These are phyloP conservation scores for Sporothrix sp. DNA, from an alignment of 2,329 filamentous ascomycete genomes.

Conservation along the genomic window DNA sequence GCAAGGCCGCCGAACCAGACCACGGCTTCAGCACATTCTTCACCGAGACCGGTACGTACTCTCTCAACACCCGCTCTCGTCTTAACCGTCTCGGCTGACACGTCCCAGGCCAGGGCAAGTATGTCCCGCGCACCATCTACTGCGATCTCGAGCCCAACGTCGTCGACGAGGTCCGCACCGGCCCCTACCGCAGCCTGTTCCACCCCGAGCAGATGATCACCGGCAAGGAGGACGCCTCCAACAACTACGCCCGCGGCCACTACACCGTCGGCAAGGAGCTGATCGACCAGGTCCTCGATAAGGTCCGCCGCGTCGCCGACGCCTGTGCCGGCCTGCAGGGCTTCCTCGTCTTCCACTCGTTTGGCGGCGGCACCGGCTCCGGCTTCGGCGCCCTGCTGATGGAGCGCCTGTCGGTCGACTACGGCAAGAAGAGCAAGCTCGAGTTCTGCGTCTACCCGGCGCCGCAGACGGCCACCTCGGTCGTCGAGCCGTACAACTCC, in stretches of 20 bases:
- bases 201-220: constrained; percentile 99
- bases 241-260: constrained; percentile 99
- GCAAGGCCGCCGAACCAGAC: constrained; percentile 85
- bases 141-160: constrained; percentile 99
- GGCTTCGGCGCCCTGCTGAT: constrained; percentile 97
- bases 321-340: constrained; percentile 97
- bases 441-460: constrained; percentile 99
- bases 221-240: constrained; percentile 99
- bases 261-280: constrained; percentile 99
- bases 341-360: constrained; percentile 99
- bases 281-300: constrained; percentile 95
- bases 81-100: too few species aligned
- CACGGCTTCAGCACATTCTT: constrained; percentile 99
- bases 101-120: constrained; percentile 81
- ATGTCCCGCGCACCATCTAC: constrained; percentile 98
- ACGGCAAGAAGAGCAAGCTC: constrained; percentile 99
- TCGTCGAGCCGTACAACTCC: constrained; percentile 99
- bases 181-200: constrained; percentile 91
- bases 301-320: constrained; percentile 93
- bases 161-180: constrained; percentile 97
- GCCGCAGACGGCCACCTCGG: constrained; percentile 90
- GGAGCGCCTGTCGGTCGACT: constrained; percentile 98
- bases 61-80: neutral
- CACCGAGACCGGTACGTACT: constrained; percentile 82
- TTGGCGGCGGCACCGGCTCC: constrained; percentile 96